These are phyloP conservation scores for Yamadazyma sp. DNA, from an alignment of 1,139 yeast species.

Conservation along the genomic window DNA sequence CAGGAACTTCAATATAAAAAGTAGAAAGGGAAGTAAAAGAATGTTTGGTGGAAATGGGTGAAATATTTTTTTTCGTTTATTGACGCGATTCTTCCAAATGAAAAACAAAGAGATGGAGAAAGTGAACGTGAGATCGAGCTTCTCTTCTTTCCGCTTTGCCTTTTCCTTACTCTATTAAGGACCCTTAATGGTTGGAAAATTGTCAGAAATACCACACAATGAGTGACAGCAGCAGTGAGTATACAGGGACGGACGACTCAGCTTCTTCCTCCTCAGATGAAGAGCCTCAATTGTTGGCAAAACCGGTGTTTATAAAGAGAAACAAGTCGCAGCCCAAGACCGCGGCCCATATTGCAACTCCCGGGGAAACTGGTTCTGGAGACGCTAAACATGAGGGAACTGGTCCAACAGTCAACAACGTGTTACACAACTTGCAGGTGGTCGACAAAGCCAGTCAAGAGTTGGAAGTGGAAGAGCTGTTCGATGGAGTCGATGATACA, in stretches of 20 bases:
- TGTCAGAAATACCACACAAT: not conserved
- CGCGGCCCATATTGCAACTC: not conserved
- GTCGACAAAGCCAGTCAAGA: not conserved
- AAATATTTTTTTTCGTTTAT: slow-evolving; percentile 3
- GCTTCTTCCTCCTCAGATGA: slow-evolving; percentile 3
- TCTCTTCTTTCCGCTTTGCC: not conserved
- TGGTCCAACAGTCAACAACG: not conserved
- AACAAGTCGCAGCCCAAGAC: slow-evolving; percentile 1
- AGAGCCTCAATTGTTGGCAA: slow-evolving; percentile 6
- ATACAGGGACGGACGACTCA: slow-evolving; percentile 4
- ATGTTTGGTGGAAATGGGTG: not conserved
- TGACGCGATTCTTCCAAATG: slow-evolving; percentile 4
- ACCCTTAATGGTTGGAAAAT: too few relatives aligned
- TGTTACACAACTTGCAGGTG: slow-evolving; percentile 12
- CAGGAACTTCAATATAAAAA: not conserved
- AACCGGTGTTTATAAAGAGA: slow-evolving; percentile 12
- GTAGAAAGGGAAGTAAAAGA: not conserved
- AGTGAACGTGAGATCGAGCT: not conserved
- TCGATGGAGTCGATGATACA: slow-evolving; percentile 38
- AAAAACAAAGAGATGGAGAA: not conserved
- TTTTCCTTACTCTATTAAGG: too few relatives aligned
- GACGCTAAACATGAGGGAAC: not conserved
- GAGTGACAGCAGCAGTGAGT: slow-evolving; percentile 4
- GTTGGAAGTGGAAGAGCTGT: slow-evolving; percentile 7
- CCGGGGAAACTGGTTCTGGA: not conserved